Evolutionary conservation across 768 basidiomycete species (phyloP), one percentile per base, ranked within the genome.

Genomic region (Krasilnikovozyma curviuscula): DNA sequence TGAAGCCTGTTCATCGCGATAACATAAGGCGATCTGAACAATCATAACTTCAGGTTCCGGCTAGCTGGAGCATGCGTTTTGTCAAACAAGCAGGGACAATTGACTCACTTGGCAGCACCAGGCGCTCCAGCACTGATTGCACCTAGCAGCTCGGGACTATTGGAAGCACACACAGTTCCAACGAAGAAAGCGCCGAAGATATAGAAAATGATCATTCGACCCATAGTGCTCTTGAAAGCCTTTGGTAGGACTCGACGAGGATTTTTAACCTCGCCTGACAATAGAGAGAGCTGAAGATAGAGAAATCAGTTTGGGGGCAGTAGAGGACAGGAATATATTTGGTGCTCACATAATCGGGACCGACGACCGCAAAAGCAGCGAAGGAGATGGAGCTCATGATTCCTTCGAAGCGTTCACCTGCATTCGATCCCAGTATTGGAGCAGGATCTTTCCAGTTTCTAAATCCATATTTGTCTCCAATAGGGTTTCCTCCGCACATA

Each of bases 401-500:
- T 10, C 35, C 35, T 37, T 10, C 18, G 35, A 37, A 37, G 10
- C 4, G 10, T 7, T 10, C 10, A 7, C 23, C 23, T n/a, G 18
- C 35, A 10, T 37, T 18, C 7, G 18, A 37, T 18, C 23, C 35
- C 23, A 23, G 24, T 7, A 37, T 37, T n/a, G 35, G 35, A 23
- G 18, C 35, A 5, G 35, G 35, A 12, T 37, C 23, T 12, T 71
- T 63, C 71, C 71, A 75, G 51, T 67, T 63, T n/a, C 73, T 63
- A 51, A 75, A 74, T 8, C 73, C 74, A 56, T 73, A 76, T 3
- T 55, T 67, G 48, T 76, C 73, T 41, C 67, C 71, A 23, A 68
- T 52, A 2, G 74, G 75, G 57, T 75, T 75, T 7, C 74, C 75
- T 13, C 75, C 75, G 9, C 73, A 68, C 75, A 76, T 75, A 13